These are phyloP conservation scores for Boeremia exigua DNA, from an alignment of 2,329 filamentous ascomycete species.

Conservation along the genomic window DNA sequence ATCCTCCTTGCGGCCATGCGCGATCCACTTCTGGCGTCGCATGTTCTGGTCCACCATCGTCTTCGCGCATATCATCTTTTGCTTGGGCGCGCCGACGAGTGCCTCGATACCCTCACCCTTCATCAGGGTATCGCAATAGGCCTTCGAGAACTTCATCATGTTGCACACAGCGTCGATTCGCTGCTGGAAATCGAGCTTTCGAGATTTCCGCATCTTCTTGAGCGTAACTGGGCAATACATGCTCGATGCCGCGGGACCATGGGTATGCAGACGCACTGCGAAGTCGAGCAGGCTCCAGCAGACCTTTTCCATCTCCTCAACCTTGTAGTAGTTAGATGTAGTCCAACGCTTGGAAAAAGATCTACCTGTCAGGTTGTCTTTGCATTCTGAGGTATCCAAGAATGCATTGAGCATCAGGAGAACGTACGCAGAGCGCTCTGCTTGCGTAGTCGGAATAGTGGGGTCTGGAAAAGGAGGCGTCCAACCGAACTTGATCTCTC, in stretches of 20 bases:
- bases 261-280: conserved; percentile 11
- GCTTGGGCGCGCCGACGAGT: conserved; percentile 1
- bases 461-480: conserved; percentile 2
- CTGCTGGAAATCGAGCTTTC: conserved; percentile 12
- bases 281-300: conserved; percentile 20
- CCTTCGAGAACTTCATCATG: conserved; percentile 14
- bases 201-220: conserved; percentile 5
- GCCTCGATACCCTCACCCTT: conserved; percentile 16
- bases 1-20: neutral
- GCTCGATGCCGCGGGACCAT: conserved; percentile 6
- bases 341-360: conserved; percentile 16
- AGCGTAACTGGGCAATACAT: conserved; percentile 10
- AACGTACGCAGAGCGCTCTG: conserved; percentile 9
- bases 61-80: conserved; percentile 8
- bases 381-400: conserved; percentile 6
- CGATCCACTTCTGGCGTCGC: conserved; percentile 9
- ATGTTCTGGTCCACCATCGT: conserved; percentile 7
- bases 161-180: conserved; percentile 13
- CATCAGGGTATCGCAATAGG: conserved; percentile 18
- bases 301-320: conserved; percentile 18
- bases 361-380: conserved; percentile 5
- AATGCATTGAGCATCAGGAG: conserved; percentile 9
- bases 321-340: conserved; percentile 1
- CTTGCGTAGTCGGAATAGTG: conserved; percentile 5
- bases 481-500: conserved; percentile 2